Evolutionary conservation across 1,139 yeast species (phyloP), one percentile per base, ranked within the genome.

Genomic region (Debaryomyces subglobosus): DNA sequence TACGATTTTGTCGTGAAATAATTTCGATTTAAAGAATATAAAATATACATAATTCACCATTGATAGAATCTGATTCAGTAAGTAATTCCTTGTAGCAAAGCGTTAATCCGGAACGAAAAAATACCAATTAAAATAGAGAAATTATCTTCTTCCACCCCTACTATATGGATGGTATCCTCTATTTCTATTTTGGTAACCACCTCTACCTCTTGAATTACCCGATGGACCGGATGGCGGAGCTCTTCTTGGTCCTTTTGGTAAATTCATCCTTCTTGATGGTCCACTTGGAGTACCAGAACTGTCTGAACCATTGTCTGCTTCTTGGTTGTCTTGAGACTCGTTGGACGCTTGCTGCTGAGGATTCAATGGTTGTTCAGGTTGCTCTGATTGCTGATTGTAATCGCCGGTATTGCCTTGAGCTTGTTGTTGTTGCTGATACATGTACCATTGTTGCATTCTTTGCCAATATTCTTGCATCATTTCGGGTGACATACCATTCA

Each of bases 381-480:
- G 79, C 47, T 77, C 81, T 63, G 73, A 71, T 54, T 72, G 81
- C 55, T 75, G 54, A 32, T 16, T 38, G 33, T 44, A 45, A 18
- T 48, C 57, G 29, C 48, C 50, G 16, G 55, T 49, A 8, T 52
- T 55, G 34, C 51, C 62, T 23, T 52, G 58, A 33, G 57, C 58
- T 30, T 55, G 63, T 4, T 43, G 46, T 24, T 46, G 85, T 67
- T 83, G 80, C 60, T 82, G 86, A 49, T 72, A 75, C 79, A 84
- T 81, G 63, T 87, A 89, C 78, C 79, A 76, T 57, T 86, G 89
- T 67, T 86, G 92, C 90, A 89, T 84, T 63, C 86, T 81, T 67
- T 84, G 90, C 82, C 91, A 88, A 66, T 91, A 92, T 61, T 89
- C 96, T 46, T 86, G 85, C 89, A 89, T 86, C 80, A 87, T 85